phyloP scores from a whole-genome alignment of 768 basidiomycete genomes.

The Lanmaoa rubissima region DNA sequence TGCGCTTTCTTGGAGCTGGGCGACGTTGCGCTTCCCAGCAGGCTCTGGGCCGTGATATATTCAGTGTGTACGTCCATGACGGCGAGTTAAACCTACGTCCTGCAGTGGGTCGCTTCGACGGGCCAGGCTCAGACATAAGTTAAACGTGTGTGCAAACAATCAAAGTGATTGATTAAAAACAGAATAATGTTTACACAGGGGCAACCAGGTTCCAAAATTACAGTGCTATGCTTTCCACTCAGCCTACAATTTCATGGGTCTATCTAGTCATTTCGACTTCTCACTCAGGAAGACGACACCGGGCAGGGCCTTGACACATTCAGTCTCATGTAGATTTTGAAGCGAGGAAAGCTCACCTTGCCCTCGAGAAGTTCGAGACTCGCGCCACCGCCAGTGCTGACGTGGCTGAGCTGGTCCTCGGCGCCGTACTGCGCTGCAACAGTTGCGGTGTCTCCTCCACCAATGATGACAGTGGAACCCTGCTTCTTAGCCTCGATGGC shows the following conservation, averaged over 20 bases:
- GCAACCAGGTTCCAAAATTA: constrained; percentile 10
- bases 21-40: constrained; percentile 19
- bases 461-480: constrained; percentile 91
- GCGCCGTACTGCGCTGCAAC: constrained; percentile 82
- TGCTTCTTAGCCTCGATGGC: constrained; percentile 82
- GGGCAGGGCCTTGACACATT: constrained; percentile 61
- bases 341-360: constrained; percentile 58
- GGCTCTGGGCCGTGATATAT: background rate
- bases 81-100: constrained; percentile 13
- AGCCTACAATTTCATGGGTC: constrained; percentile 10
- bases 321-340: constrained; percentile 11
- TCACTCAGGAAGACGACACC: constrained; percentile 90
- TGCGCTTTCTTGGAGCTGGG: constrained; percentile 11
- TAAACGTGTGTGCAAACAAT: background rate
- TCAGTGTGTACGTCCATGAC: background rate
- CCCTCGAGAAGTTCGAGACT: constrained; percentile 96
- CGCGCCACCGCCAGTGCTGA: constrained; percentile 93
- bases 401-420: constrained; percentile 91
- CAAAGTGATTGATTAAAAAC: constrained; percentile 14
- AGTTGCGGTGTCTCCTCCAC: constrained; percentile 96
- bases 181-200: constrained; percentile 15
- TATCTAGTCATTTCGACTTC: constrained; percentile 42
- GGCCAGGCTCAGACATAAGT: constrained; percentile 16
- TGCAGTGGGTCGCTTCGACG: constrained; percentile 1
- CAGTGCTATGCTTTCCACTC: constrained; percentile 2